Conservation (phyloP, 257 asterid genomes). For the Primulina eburnea region DNA sequence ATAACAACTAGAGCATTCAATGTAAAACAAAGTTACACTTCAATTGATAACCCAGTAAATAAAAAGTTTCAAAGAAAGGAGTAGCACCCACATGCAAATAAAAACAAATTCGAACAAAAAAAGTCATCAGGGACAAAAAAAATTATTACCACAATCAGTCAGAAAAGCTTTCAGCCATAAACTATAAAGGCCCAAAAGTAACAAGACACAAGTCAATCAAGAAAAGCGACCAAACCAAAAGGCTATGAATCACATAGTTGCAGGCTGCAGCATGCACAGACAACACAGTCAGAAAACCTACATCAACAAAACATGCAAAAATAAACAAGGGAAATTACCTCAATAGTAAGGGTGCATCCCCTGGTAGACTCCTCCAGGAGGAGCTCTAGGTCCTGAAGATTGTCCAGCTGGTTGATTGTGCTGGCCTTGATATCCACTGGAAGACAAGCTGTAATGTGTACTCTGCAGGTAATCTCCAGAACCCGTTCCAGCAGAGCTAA, state of each 20-base stretch:
- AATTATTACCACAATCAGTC: constrained; percentile 7
- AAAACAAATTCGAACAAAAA: neutral
- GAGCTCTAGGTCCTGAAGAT: constrained; percentile 50
- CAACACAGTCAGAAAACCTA: constrained; percentile 12
- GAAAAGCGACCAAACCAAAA: constrained; percentile 3
- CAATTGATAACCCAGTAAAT: neutral
- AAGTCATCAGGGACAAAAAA: neutral
- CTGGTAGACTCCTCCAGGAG: constrained; percentile 67
- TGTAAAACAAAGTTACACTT: neutral
- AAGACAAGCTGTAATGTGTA: constrained; percentile 44
- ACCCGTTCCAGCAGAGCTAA: constrained; percentile 50
- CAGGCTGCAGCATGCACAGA: neutral
- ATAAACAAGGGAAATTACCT: constrained; percentile 44
- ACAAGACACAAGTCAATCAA: neutral
- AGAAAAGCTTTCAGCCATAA: constrained; percentile 7
- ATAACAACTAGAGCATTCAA: neutral
- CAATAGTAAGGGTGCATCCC: constrained; percentile 69
- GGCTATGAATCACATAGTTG: constrained; percentile 16
- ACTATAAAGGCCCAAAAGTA: constrained; percentile 15
- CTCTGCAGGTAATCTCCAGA: constrained; percentile 52
- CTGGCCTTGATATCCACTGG: constrained; percentile 53
- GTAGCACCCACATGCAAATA: neutral
- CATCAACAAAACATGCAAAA: neutral
- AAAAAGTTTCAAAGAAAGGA: constrained; percentile 9
- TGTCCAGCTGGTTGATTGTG: constrained; percentile 55